Conservation (phyloP, 345 rosid species). For the Balakata baccata region DNA sequence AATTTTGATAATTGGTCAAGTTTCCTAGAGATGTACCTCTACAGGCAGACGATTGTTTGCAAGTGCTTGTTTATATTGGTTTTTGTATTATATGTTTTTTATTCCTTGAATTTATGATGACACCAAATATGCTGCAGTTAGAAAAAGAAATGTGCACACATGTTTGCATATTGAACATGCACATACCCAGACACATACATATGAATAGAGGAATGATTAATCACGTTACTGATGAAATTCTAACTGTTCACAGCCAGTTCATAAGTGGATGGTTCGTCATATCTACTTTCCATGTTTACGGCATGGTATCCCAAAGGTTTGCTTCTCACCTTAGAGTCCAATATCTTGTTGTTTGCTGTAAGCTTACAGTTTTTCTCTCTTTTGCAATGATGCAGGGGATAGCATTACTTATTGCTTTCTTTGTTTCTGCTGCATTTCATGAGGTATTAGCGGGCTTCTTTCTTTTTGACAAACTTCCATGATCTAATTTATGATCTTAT, state of each 20-base stretch:
- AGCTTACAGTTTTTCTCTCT: not conserved
- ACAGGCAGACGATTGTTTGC: too few relatives aligned
- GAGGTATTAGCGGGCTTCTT: slow-evolving; percentile 51
- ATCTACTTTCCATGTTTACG: slow-evolving; percentile 87
- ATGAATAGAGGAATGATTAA: not conserved
- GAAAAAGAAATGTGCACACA: not conserved
- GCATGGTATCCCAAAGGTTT: slow-evolving; percentile 69
- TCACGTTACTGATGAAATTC: slow-evolving; percentile 20
- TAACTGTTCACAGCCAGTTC: slow-evolving; percentile 77
- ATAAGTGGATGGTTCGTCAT: slow-evolving; percentile 99
- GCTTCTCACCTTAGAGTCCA: not conserved
- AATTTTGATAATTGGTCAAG: not conserved
- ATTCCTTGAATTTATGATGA: not conserved
- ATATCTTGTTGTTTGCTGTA: not conserved
- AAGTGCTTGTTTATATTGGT: not conserved
- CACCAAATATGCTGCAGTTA: not conserved
- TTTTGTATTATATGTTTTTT: not conserved
- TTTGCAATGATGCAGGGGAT: slow-evolving; percentile 43
- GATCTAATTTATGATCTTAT: not conserved
- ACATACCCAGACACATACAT: not conserved
- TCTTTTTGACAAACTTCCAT: not conserved
- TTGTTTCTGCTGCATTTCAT: slow-evolving; percentile 88
- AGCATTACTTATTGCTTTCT: slow-evolving; percentile 69
- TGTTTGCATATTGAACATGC: not conserved
- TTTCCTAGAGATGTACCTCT: not conserved